phyloP scores from a whole-genome alignment of 192 early-diverging fungal species.

The Coemansia sp. region DNA sequence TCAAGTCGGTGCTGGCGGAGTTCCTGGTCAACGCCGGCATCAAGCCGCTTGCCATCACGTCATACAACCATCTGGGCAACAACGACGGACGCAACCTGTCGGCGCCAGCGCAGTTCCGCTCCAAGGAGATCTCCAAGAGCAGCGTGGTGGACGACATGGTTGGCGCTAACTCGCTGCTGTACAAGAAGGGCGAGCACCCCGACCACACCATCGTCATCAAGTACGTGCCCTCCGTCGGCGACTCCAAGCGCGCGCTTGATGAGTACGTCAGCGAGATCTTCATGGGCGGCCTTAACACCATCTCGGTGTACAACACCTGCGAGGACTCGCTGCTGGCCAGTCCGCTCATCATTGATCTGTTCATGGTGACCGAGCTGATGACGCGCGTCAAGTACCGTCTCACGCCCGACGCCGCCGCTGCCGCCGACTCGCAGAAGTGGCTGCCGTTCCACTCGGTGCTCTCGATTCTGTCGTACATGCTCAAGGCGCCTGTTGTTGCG shows the following conservation, averaged over 20 bases:
- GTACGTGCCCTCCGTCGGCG: slow-evolving; percentile 95
- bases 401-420: slow-evolving; percentile 54
- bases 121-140: slow-evolving; percentile 99
- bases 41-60: slow-evolving; percentile 95
- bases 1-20: slow-evolving; percentile 98
- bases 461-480: slow-evolving; percentile 91
- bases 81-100: slow-evolving; percentile 99
- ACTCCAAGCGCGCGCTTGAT: slow-evolving; percentile 97
- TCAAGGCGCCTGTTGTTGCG: slow-evolving; percentile 97
- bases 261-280: slow-evolving; percentile 99
- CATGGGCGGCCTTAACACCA: slow-evolving; percentile 96
- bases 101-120: slow-evolving; percentile 96
- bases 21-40: slow-evolving; percentile 98
- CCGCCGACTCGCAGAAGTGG: slow-evolving; percentile 64
- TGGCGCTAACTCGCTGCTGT: slow-evolving; percentile 88
- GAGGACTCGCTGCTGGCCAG: slow-evolving; percentile 98
- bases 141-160: slow-evolving; percentile 99
- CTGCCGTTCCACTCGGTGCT: slow-evolving; percentile 93
- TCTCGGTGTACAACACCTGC: slow-evolving; percentile 98
- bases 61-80: slow-evolving; percentile 99
- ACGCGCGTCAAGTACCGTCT: slow-evolving; percentile 89
- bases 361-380: slow-evolving; percentile 95
- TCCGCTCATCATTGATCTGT: slow-evolving; percentile 95
- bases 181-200: slow-evolving; percentile 77
- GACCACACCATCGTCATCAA: slow-evolving; percentile 97